Base-by-base conservation (phyloP, 208 protist genomes). In the Trichomonas vaginalis region DNA sequence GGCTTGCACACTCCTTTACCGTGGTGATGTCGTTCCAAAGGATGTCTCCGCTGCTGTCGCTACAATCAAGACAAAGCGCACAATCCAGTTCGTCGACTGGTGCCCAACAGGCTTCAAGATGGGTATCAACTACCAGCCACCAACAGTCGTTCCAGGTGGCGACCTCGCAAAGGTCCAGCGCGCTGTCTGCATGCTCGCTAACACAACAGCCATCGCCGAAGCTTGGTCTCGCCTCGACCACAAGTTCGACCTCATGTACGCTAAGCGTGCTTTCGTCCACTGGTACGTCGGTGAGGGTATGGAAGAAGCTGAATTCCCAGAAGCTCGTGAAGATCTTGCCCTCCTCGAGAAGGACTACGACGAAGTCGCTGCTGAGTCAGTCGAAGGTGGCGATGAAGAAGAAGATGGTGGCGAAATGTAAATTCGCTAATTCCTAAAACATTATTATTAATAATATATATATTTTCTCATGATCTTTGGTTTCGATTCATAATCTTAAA, bases 51-150 rank as follows among this genome's bases (percentile, higher is more conserved):
- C 98, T 95, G 97, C 98, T 49, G 98, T 99, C 49, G 97, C 97
- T 95, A 97, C 97, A 96, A 98, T 99, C 97, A 99, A 99, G 97
- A 98, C 97, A 96, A 99, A 99, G 96, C 96, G 97, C 83, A 98
- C 97, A 96, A 98, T 99, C 96, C 97, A 98, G 96, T 99, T 99
- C 96, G 98, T 99, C 96, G 98, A 99, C 96, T 99, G 98, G 98
- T 98, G 97, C 95, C 98, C 98, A 95, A 99, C 98, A 95, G 98
- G 98, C 96, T 99, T 99, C 98, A 99, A 99, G 98, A 98, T 95
- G 56, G 96, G 96, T 56, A 97, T 97, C 96, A 97, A 97, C 95
- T 96, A 96, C 95, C 96, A 97, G 95, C 96, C 96, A 47, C 97
- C 97, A 80, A 96, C 96, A 45, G 96, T 97, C 47, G 96, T 98